Percentiles rank a stretch among this genome's conserved stretches.
These are phyloP conservation scores for Cercospora sesami DNA, from an alignment of 2,329 filamentous ascomycete species.

Conservation along the genomic window DNA sequence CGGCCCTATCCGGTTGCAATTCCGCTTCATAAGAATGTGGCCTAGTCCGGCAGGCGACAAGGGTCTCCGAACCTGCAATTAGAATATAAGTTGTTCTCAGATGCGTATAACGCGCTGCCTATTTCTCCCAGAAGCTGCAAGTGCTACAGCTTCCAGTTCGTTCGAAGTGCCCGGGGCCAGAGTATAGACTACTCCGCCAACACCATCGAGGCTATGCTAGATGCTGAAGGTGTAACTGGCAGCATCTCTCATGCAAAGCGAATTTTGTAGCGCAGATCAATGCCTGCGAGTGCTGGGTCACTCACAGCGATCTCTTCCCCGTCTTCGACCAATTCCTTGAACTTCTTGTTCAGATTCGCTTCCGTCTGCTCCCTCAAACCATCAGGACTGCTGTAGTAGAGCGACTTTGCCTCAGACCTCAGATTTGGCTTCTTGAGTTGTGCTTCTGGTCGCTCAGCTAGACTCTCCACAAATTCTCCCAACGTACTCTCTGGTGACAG, in stretches of 20 bases:
- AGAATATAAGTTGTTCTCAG: neutral
- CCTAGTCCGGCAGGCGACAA: neutral
- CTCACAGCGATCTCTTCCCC: conserved; percentile 91
- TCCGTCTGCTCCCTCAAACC: conserved; percentile 81
- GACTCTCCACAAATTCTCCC: conserved; percentile 78
- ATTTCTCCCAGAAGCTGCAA: neutral
- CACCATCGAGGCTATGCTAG: neutral
- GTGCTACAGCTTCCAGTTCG: neutral
- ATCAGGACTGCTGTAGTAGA: conserved; percentile 85
- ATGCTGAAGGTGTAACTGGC: neutral
- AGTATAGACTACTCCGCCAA: neutral
- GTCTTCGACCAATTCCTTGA: conserved; percentile 72
- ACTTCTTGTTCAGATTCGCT: conserved; percentile 75
- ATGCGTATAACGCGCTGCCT: neutral
- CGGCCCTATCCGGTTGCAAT: neutral
- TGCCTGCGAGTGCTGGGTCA: conserved; percentile 76
- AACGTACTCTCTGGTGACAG: conserved; percentile 72
- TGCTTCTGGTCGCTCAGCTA: conserved; percentile 80
- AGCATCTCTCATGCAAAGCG: conserved; percentile 22
- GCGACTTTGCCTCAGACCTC: conserved; percentile 73
- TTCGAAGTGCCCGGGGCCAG: neutral
- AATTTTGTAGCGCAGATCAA: conserved; percentile 65
- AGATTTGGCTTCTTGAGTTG: conserved; percentile 94
- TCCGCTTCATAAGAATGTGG: neutral
- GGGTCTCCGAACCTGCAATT: neutral